Evolutionary conservation across 208 protist genomes (phyloP), one percentile per base, ranked within the genome.

Genomic region (Polymyxa betae): DNA sequence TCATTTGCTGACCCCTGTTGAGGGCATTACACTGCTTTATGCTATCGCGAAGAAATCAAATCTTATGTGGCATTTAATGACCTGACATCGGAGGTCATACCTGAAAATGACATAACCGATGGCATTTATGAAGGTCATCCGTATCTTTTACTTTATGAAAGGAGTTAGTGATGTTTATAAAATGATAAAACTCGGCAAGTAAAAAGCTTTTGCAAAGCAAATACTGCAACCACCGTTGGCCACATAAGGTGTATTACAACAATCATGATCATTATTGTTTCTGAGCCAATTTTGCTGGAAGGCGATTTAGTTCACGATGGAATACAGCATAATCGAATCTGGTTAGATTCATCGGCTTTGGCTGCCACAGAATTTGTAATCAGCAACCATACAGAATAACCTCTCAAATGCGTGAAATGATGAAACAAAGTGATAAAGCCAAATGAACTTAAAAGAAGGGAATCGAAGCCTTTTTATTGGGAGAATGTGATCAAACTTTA

Each of bases 81-180:
- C n/a, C 72, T 82, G 5, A 16, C 72, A n/a, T 82, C 72, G 10
- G 72, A 82, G n/a, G 35, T 43, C 5, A 43, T 82, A n/a, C 5
- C 35, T 5, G 72, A 40, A 5, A 12, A 82, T 20, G 72, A 82
- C 72, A 35, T 82, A 20, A n/a, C 40, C 35, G 72, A 82, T 45
- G 72, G 40, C 5, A 35, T 20, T 45, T 82, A 82, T 43, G 5
- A 5, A 35, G 72, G 72, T 5, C n/a, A 82, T 82, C 72, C 72
- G n/a, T 82, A 82, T 43, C 35, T 82, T 20, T 35, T 82, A 40
- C 35, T 82, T n/a, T 82, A 82, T 82, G 72, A 82, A 82, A 82
- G n/a, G n/a, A n/a, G n/a, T n/a, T n/a, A n/a, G n/a, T n/a, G n/a
- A n/a, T n/a, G n/a, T n/a, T n/a, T n/a, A n/a, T n/a, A n/a, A n/a